Percentiles rank a stretch among this genome's conserved stretches.
Evolutionary conservation across 108 stramenopile genomes (phyloP).

Genomic region (Discostella stelligeroides): DNA sequence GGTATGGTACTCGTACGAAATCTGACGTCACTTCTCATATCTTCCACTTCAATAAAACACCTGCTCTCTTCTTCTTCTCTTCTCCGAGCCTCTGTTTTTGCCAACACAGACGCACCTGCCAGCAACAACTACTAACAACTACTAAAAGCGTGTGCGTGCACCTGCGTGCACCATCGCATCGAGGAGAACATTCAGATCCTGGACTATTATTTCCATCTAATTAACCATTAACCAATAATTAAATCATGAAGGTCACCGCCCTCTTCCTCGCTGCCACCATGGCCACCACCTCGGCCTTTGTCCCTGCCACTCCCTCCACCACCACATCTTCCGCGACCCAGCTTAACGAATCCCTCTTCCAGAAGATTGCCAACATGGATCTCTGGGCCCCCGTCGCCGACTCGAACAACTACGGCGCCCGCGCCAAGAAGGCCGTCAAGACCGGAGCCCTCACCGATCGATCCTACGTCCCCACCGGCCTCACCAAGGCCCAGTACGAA

Average conservation of each 20-base stretch:
- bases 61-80: too few relatives aligned
- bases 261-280: conserved; percentile 65
- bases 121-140: too few relatives aligned
- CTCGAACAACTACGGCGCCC: conserved; percentile 81
- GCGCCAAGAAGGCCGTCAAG: conserved; percentile 71
- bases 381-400: conserved; percentile 65
- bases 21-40: too few relatives aligned
- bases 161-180: too few relatives aligned
- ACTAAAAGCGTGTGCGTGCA: too few relatives aligned
- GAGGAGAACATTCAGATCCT: too few relatives aligned
- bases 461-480: conserved; percentile 78
- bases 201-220: too few relatives aligned
- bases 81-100: too few relatives aligned
- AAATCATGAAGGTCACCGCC: conserved; percentile 78
- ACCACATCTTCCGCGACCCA: conserved; percentile 37
- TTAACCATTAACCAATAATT: too few relatives aligned
- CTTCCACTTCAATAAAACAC: too few relatives aligned
- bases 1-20: too few relatives aligned
- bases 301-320: conserved; percentile 52
- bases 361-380: conserved; percentile 72
- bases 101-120: too few relatives aligned
- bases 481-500: conserved; percentile 72
- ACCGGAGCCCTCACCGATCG: conserved; percentile 57
- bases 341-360: conserved; percentile 52
- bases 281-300: conserved; percentile 78